Evolutionary conservation across 768 basidiomycete species (phyloP), one percentile per base, ranked within the genome.

Genomic region (Lactarius indigo): DNA sequence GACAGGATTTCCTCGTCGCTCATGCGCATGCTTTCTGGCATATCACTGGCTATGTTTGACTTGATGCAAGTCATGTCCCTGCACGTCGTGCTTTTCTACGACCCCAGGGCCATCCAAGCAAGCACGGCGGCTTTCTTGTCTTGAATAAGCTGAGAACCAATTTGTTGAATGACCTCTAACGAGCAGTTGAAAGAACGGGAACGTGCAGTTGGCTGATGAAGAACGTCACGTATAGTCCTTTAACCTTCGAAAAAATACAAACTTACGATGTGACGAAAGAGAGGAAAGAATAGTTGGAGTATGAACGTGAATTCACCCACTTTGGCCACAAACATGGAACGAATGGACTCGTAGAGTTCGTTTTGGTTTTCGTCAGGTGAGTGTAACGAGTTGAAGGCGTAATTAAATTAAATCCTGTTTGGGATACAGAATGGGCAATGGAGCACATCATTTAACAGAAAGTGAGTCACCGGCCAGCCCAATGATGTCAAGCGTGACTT

Each of bases 401-500:
- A n/a, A n/a, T n/a, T n/a, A n/a, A 78, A 65, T 78, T 74, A 64
- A 81, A 81, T 20, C 81, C 80, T 81, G 44, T 5, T 9, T 28
- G 28, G 13, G 37, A 26, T 23, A 18, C 50, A 28, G 12, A 69
- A 50, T 26, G 37, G 33, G 30, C 30, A 28, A 61, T 52, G n/a
- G n/a, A 58, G 35, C 18, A 54, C 5, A 33, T n/a, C n/a, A n/a
- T n/a, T n/a, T n/a, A n/a, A n/a, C n/a, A n/a, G n/a, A n/a, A n/a
- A n/a, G n/a, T n/a, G n/a, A n/a, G n/a, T n/a, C n/a, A n/a, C n/a
- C n/a, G n/a, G n/a, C n/a, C n/a, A n/a, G n/a, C n/a, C n/a, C n/a
- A n/a, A n/a, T n/a, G n/a, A n/a, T n/a, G n/a, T n/a, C n/a, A n/a
- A n/a, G n/a, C n/a, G n/a, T n/a, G n/a, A n/a, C n/a, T n/a, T n/a